These are phyloP conservation scores for Backusella tuberculispora DNA, from an alignment of 192 early-diverging fungal genomes.

Conservation along the genomic window DNA sequence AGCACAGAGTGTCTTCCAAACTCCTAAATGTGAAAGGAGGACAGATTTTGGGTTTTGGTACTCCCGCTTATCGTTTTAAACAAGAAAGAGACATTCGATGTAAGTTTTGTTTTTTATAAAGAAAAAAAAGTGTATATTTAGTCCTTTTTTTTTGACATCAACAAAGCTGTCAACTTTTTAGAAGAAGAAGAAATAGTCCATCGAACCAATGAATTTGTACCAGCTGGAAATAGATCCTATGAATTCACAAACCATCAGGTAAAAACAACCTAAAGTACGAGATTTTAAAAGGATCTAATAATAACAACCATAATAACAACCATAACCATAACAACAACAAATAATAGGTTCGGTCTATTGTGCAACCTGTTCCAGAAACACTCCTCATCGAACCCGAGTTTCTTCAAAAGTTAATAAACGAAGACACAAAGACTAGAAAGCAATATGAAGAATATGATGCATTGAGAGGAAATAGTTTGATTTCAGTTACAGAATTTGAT, in stretches of 20 bases:
- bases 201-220: neutral
- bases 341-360: neutral
- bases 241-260: neutral
- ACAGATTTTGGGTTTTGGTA: neutral
- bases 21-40: neutral
- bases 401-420: neutral
- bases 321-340: too few relatives aligned
- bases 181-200: neutral
- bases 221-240: neutral
- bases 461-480: neutral
- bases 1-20: neutral
- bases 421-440: neutral
- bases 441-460: neutral
- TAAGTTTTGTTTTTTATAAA: neutral
- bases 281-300: too few relatives aligned
- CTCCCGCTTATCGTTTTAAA: neutral
- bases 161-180: conserved; percentile 1
- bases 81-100: neutral
- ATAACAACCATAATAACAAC: too few relatives aligned
- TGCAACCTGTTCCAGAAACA: neutral
- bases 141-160: neutral
- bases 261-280: too few relatives aligned
- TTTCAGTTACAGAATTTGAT: neutral
- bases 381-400: neutral
- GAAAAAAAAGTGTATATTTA: neutral